Evolutionary conservation across 1,284 basidiomycete genomes (phyloP), one percentile per base, ranked within the genome.

Genomic region (Marasmius oreades): DNA sequence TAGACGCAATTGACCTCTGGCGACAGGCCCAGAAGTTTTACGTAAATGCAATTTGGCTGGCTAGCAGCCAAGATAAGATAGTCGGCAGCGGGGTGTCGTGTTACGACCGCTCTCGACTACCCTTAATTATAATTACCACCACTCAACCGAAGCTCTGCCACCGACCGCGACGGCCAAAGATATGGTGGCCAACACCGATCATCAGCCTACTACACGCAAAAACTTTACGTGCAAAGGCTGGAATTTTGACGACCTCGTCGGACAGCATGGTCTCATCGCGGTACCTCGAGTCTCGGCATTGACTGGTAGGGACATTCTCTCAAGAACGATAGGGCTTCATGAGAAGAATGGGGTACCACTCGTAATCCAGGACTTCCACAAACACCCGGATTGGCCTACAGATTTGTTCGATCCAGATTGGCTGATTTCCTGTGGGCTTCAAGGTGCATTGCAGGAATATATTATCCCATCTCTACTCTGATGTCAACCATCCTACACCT

Each of bases 341-440:
- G 86, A 90, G 51, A 52, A 57, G 8, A 62, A 66, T 8, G 87
- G 85, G 1, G 60, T 70, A 11, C 89, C 89, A 1, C 63, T 89
- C 52, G 78, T 92, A 28, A 77, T 92, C 20, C 70, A 81, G 53
- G 80, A 77, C 18, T 81, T 80, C 68, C 78, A 89, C 52, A 68
- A 77, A 52, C 75, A 77, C 47, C 62, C 69, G 0, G 60, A 63
- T 1, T 92, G 90, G 89, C 76, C 76, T 1, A 63, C 63, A 12
- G 63, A 77, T 0, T 61, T 81, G 42, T 86, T 91, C 63, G 75
- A 69, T 26, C 59, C 81, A 1, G 80, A 85, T 14, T 81, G 81
- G 76, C 72, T 89, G 16, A 58, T 65, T 12, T 56, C 66, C 16
- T 56, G 79, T 56, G 50, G 48, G 16, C 68, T 67, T 3, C 65